A percentile compares a stretch with the other conserved stretches of the same genome.
phyloP scores from a whole-genome alignment of 2,329 filamentous ascomycete species.

The Nemania diffusa region DNA sequence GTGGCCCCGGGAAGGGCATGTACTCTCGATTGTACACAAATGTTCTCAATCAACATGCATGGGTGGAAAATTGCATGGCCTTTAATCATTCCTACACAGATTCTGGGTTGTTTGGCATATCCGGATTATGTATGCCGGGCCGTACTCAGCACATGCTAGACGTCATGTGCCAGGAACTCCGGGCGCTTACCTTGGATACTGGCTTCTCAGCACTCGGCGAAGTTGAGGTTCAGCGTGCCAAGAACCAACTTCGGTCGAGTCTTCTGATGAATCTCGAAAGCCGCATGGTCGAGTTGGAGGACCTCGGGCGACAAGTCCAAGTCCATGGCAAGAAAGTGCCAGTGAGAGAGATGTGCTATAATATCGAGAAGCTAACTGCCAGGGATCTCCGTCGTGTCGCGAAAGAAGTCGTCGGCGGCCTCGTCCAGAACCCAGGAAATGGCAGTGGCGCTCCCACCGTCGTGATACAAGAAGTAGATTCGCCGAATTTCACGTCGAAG shows the following conservation, averaged over 20 bases:
- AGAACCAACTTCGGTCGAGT: slow-evolving; percentile 92
- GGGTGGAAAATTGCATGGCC: slow-evolving; percentile 94
- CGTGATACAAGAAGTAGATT: slow-evolving; percentile 89
- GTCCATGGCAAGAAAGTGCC: slow-evolving; percentile 94
- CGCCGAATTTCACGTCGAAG: slow-evolving; percentile 73
- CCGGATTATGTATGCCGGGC: slow-evolving; percentile 82
- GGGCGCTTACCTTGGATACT: slow-evolving; percentile 77
- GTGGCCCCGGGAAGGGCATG: slow-evolving; percentile 98
- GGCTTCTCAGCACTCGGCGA: slow-evolving; percentile 78
- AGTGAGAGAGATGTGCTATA: slow-evolving; percentile 89
- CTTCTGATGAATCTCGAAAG: slow-evolving; percentile 98
- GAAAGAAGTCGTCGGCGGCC: slow-evolving; percentile 77
- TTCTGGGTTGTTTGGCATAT: slow-evolving; percentile 93
- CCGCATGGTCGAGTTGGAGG: slow-evolving; percentile 96
- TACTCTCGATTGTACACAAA: slow-evolving; percentile 98
- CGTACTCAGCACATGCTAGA: slow-evolving; percentile 87
- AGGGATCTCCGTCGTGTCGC: slow-evolving; percentile 86
- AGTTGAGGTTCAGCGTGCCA: slow-evolving; percentile 87
- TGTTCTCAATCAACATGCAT: slow-evolving; percentile 95
- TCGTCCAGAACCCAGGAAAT: slow-evolving; percentile 76
- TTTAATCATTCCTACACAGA: slow-evolving; percentile 99
- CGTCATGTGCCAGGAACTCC: slow-evolving; percentile 92
- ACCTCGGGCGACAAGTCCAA: slow-evolving; percentile 93
- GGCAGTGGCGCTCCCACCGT: slow-evolving; percentile 93
- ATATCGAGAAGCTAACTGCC: slow-evolving; percentile 85